Conservation (phyloP, 2,329 filamentous ascomycete genomes). For the Teratosphaeria destructans region DNA sequence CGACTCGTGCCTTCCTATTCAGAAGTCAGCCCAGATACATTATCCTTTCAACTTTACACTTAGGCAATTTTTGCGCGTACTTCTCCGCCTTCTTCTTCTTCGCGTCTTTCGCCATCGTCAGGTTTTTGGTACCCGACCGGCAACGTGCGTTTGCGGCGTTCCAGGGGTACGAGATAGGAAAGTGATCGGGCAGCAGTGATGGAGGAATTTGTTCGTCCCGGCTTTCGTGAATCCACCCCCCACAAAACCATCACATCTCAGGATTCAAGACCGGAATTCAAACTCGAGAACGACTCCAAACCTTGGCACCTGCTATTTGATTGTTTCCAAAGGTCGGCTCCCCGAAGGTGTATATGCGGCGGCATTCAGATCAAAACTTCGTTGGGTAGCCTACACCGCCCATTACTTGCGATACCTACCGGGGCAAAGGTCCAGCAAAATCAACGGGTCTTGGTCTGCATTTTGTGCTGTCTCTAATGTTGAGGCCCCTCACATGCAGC, state of each 20-base stretch:
- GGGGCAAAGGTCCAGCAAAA: background rate
- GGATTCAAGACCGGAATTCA: background rate
- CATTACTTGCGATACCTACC: background rate
- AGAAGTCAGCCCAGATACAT: background rate
- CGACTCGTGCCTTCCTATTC: conserved; percentile 16
- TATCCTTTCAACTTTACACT: background rate
- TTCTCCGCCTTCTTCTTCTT: conserved; percentile 25
- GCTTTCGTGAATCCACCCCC: background rate
- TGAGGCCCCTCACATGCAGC: conserved; percentile 10
- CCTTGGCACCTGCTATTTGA: background rate
- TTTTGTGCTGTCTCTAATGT: background rate
- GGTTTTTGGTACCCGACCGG: background rate
- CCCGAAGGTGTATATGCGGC: background rate
- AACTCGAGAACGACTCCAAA: background rate
- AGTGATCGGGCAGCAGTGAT: background rate
- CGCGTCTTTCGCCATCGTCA: conserved; percentile 43
- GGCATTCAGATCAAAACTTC: background rate
- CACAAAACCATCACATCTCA: background rate
- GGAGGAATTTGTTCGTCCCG: background rate
- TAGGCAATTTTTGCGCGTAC: background rate
- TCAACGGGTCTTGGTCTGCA: background rate
- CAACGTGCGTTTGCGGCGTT: background rate
- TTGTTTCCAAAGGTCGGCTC: background rate
- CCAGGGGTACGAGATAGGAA: background rate
- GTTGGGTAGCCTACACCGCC: background rate